Evolutionary conservation across 2,329 filamentous ascomycete genomes (phyloP).

Genomic region (Septoria petroselini): DNA sequence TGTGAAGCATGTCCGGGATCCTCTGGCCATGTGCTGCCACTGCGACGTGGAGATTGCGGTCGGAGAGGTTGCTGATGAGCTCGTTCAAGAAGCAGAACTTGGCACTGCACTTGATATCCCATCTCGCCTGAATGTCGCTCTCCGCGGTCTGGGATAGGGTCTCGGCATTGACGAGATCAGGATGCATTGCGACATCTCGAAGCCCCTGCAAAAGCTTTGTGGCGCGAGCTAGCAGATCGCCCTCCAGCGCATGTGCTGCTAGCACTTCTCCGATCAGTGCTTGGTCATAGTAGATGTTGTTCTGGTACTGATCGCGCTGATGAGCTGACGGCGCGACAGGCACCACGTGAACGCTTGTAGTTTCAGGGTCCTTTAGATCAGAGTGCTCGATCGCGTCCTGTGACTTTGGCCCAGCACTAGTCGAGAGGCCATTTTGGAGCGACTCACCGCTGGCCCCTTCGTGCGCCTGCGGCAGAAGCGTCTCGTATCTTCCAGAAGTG

Average conservation of each 20-base stretch:
- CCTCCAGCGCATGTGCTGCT: constrained; percentile 15
- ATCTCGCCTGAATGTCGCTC: constrained; percentile 33
- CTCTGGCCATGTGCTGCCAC: constrained; percentile 34
- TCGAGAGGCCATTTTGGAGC: constrained; percentile 4
- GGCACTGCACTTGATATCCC: constrained; percentile 37
- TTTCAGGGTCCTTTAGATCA: constrained; percentile 25
- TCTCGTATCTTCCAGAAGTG: constrained; percentile 37
- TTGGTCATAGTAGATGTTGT: constrained; percentile 26
- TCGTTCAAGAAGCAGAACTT: constrained; percentile 40
- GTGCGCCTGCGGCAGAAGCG: constrained; percentile 33
- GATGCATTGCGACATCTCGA: constrained; percentile 33
- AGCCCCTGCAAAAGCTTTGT: constrained; percentile 32
- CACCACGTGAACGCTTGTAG: constrained; percentile 26
- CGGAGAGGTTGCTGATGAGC: constrained; percentile 32
- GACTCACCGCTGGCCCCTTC: constrained; percentile 1
- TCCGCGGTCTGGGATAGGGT: constrained; percentile 32
- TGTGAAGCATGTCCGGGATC: constrained; percentile 36
- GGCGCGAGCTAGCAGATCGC: constrained; percentile 22
- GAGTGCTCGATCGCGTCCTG: constrained; percentile 7
- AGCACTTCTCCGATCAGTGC: constrained; percentile 32
- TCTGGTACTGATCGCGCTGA: constrained; percentile 36
- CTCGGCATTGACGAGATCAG: constrained; percentile 38
- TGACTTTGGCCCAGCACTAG: background rate
- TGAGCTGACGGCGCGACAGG: constrained; percentile 33
- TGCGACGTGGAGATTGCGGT: constrained; percentile 30